phyloP scores from a whole-genome alignment of 345 rosid species.

The Populus deltoides region DNA sequence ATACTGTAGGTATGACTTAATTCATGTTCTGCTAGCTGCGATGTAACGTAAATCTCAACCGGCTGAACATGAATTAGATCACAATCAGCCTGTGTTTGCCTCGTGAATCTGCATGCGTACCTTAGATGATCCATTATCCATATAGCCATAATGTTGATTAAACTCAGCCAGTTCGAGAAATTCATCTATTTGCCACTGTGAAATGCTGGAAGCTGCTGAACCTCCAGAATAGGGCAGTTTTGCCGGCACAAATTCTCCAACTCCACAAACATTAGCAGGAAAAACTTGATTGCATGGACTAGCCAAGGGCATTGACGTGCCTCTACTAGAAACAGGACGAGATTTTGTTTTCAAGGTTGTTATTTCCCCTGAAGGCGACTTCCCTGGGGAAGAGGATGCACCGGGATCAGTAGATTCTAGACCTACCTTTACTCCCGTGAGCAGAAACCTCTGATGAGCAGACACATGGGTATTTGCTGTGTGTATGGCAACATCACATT shows the following conservation, averaged over 20 bases:
- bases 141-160: conserved; percentile 56
- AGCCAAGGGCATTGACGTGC: conserved; percentile 21
- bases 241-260: conserved; percentile 19
- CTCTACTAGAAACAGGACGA: conserved; percentile 33
- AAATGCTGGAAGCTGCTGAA: conserved; percentile 54
- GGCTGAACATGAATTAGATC: not conserved
- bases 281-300: conserved; percentile 33
- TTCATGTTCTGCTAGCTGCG: not conserved
- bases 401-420: conserved; percentile 57
- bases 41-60: not conserved
- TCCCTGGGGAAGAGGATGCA: conserved; percentile 48
- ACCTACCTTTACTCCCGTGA: conserved; percentile 92
- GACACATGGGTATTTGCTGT: conserved; percentile 67
- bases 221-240: conserved; percentile 65
- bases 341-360: conserved; percentile 40
- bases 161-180: conserved; percentile 60
- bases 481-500: conserved; percentile 89
- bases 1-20: not conserved
- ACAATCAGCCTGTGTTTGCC: not conserved
- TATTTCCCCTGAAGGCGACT: conserved; percentile 48
- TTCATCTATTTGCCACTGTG: conserved; percentile 83
- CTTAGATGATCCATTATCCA: conserved; percentile 81
- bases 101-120: conserved; percentile 29
- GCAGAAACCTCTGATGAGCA: conserved; percentile 84
- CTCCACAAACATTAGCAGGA: conserved; percentile 33